Conservation (phyloP, 371 early-diverging fungal species). For the Circinella minor region DNA sequence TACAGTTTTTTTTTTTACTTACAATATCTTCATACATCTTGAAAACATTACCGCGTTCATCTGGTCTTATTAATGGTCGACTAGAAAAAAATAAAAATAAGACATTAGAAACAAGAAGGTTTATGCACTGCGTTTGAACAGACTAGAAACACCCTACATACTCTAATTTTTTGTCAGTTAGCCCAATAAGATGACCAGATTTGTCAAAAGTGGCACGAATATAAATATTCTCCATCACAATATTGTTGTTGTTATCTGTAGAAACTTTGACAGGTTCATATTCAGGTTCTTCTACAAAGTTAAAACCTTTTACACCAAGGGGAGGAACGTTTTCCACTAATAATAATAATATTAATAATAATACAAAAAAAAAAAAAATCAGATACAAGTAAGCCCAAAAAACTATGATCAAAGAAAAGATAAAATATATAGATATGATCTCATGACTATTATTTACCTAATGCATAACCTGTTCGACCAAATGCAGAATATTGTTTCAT, state of each 20-base stretch:
- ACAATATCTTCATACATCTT: constrained; percentile 85
- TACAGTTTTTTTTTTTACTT: constrained; percentile 13
- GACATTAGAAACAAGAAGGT: neutral
- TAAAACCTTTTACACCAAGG: constrained; percentile 34
- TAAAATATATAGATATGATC: too few species aligned
- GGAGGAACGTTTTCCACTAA: constrained; percentile 42
- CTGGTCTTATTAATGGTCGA: constrained; percentile 77
- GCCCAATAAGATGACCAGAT: constrained; percentile 72
- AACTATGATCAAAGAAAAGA: too few species aligned
- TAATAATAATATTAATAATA: neutral
- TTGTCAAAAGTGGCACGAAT: constrained; percentile 73
- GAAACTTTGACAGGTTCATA: constrained; percentile 41
- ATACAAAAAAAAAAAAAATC: too few species aligned
- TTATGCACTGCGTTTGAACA: too few species aligned
- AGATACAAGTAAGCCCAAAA: too few species aligned
- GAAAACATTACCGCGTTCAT: constrained; percentile 77
- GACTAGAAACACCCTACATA: constrained; percentile 15
- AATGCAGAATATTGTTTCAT: constrained; percentile 62
- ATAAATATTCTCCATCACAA: constrained; percentile 73
- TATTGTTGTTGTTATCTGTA: constrained; percentile 38
- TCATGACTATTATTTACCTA: constrained; percentile 25
- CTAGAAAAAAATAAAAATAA: constrained; percentile 18
- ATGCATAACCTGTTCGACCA: constrained; percentile 53
- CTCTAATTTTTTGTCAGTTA: constrained; percentile 64
- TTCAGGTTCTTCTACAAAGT: constrained; percentile 10